Conservation (phyloP, 495 filamentous ascomycete species). For the Aspergillus nanangensis region DNA sequence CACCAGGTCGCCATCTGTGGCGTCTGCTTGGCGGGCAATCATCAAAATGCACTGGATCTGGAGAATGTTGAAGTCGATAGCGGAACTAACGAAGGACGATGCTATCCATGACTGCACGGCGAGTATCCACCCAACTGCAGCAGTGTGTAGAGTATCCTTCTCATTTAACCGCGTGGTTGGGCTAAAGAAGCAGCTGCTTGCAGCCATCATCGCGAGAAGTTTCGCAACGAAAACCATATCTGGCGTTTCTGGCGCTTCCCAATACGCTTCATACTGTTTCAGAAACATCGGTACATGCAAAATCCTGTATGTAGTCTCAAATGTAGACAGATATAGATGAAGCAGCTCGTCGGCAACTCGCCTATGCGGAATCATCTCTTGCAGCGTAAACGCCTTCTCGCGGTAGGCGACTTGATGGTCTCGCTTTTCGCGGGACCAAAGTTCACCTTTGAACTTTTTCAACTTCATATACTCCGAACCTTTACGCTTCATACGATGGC, state of each 20-base stretch:
- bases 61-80: conserved; percentile 42
- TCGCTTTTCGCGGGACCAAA: conserved; percentile 30
- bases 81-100: conserved; percentile 47
- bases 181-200: conserved; percentile 45
- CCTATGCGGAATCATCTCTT: conserved; percentile 44
- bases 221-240: conserved; percentile 38
- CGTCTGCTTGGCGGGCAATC: conserved; percentile 47
- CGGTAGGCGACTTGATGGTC: conserved; percentile 33
- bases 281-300: conserved; percentile 55
- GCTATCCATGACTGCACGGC: conserved; percentile 53
- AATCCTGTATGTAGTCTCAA: conserved; percentile 54
- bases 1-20: conserved; percentile 48
- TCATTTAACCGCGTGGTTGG: conserved; percentile 15
- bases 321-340: conserved; percentile 50
- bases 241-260: conserved; percentile 31
- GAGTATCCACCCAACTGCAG: conserved; percentile 47
- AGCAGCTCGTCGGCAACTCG: conserved; percentile 47
- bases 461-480: conserved; percentile 28
- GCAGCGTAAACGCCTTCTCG: conserved; percentile 35
- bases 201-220: conserved; percentile 50
- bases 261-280: conserved; percentile 48
- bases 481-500: conserved; percentile 23
- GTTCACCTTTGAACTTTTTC: conserved; percentile 28
- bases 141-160: conserved; percentile 25
- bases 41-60: conserved; percentile 53